Evolutionary conservation across 345 rosid genomes (phyloP).

Genomic region (Populus simonii): DNA sequence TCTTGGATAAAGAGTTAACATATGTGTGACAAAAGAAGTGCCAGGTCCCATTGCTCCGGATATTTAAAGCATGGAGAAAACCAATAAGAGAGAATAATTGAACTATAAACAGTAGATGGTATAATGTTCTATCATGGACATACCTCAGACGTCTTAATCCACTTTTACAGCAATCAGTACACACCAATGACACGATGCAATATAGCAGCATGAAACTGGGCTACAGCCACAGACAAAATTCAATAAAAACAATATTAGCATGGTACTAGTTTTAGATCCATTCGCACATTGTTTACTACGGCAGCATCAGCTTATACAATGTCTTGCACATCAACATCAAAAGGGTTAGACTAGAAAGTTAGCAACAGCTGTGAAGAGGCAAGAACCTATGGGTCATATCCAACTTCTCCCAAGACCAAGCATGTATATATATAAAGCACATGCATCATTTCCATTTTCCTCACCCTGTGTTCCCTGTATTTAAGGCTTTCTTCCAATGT

Average conservation of each 20-base stretch:
- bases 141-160: neutral
- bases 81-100: neutral
- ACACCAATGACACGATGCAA: neutral
- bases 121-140: neutral
- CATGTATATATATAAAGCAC: neutral
- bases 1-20: neutral
- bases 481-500: neutral
- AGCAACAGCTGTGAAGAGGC: neutral
- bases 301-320: neutral
- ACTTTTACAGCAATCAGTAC: neutral
- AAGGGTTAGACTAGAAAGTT: neutral
- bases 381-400: neutral
- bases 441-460: neutral
- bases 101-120: neutral
- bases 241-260: neutral
- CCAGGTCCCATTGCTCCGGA: neutral
- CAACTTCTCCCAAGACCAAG: neutral
- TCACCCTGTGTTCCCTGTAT: neutral
- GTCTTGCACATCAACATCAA: neutral
- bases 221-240: constrained; percentile 1
- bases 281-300: neutral
- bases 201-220: constrained; percentile 9
- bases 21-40: neutral
- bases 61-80: neutral
- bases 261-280: neutral